Evolutionary conservation across 306 rosid genomes (phyloP).

Genomic region (Lathyrus aphaca): DNA sequence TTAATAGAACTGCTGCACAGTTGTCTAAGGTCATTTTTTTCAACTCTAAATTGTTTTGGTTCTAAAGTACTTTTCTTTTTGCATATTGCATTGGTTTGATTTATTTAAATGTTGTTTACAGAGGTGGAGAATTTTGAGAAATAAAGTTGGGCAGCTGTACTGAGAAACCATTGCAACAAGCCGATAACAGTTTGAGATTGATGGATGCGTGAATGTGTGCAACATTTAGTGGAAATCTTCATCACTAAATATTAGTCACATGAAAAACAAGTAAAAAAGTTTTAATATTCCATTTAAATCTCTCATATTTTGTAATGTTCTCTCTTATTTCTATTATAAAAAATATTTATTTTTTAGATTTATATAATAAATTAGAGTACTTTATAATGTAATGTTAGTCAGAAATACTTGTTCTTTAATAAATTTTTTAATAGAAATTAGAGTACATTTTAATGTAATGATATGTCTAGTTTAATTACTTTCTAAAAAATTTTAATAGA

Average conservation of each 20-base stretch:
- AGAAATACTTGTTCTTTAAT: too few relatives aligned
- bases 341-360: too few relatives aligned
- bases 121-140: constrained; percentile 79
- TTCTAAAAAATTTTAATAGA: too few relatives aligned
- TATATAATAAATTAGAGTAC: too few relatives aligned
- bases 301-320: not conserved
- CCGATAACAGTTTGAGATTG: not conserved
- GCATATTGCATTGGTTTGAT: constrained; percentile 38
- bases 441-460: not conserved
- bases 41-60: constrained; percentile 16
- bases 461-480: not conserved
- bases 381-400: too few relatives aligned
- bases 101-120: constrained; percentile 43
- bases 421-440: too few relatives aligned
- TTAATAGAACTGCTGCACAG: constrained; percentile 61
- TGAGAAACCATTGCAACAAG: constrained; percentile 44
- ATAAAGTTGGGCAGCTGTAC: constrained; percentile 45
- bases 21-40: constrained; percentile 66
- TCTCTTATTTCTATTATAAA: not conserved
- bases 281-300: constrained; percentile 17
- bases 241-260: constrained; percentile 52
- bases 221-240: too few relatives aligned
- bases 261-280: constrained; percentile 47
- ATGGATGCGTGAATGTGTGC: too few relatives aligned
- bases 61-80: constrained; percentile 11